Evolutionary conservation across 768 basidiomycete species (phyloP).

Genomic region (Mycena rebaudengoi): DNA sequence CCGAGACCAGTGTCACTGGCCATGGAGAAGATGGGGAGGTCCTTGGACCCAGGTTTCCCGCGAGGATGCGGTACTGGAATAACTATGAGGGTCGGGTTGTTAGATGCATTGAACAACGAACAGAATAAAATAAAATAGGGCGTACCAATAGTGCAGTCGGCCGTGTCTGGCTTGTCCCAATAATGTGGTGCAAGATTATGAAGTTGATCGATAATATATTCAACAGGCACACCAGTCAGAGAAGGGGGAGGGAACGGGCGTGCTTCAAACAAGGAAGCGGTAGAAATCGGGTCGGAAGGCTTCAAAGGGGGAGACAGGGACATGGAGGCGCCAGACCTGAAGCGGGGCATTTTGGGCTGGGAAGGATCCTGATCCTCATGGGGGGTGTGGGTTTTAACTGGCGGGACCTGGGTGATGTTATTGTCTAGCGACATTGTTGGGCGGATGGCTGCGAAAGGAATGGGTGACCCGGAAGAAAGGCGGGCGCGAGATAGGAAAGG

Average conservation of each 20-base stretch:
- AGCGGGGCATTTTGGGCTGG: conserved; percentile 29
- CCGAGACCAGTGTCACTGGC: conserved; percentile 49
- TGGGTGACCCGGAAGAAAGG: conserved; percentile 4
- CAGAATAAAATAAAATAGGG: conserved; percentile 9
- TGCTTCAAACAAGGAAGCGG: conserved; percentile 53
- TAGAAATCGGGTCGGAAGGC: conserved; percentile 21
- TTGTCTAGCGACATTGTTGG: conserved; percentile 18
- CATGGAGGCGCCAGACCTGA: conserved; percentile 23
- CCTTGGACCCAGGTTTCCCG: conserved; percentile 37
- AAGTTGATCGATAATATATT: conserved; percentile 77
- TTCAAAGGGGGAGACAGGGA: conserved; percentile 22
- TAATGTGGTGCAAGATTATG: conserved; percentile 70
- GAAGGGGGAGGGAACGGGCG: conserved; percentile 73
- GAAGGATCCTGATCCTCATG: conserved; percentile 8
- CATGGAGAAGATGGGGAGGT: conserved; percentile 38
- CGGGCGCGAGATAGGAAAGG: conserved; percentile 8
- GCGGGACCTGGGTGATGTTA: conserved; percentile 10
- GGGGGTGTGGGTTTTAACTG: conserved; percentile 15
- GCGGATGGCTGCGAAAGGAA: conserved; percentile 16
- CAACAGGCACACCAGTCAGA: conserved; percentile 69
- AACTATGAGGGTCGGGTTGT: conserved; percentile 48
- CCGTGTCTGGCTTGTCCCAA: conserved; percentile 79
- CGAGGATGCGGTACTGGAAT: conserved; percentile 57
- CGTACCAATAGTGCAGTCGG: conserved; percentile 82
- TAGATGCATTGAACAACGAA: background rate